phyloP scores from a whole-genome alignment of 2,329 filamentous ascomycete species.

The Mycosphaerella sp. region DNA sequence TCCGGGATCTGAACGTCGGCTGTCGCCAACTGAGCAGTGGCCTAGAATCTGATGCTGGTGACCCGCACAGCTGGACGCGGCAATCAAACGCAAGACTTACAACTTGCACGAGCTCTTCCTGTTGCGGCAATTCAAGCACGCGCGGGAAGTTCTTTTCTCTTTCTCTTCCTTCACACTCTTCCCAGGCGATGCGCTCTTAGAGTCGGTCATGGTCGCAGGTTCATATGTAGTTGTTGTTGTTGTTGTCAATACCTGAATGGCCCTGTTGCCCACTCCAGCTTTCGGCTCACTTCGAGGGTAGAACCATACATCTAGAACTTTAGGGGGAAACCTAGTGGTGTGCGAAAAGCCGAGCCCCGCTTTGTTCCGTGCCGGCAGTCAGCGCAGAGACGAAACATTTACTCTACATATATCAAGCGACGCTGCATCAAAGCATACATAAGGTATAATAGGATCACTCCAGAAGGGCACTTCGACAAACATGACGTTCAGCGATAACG shows the following conservation, averaged over 20 bases:
- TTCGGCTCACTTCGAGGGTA: too few species aligned
- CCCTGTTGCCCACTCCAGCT: neutral
- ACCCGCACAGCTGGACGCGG: neutral
- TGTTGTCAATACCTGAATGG: neutral
- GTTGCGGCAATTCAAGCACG: constrained; percentile 45
- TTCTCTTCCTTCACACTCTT: constrained; percentile 16
- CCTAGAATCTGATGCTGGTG: neutral
- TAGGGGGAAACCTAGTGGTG: too few species aligned
- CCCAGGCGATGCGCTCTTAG: constrained; percentile 4
- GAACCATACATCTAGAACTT: too few species aligned
- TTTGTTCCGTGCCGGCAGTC: too few species aligned
- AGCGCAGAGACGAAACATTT: neutral
- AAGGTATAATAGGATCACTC: too few species aligned
- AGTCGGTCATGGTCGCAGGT: neutral
- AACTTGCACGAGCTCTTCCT: constrained; percentile 49
- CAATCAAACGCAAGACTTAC: constrained; percentile 38
- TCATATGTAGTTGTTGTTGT: constrained; percentile 3
- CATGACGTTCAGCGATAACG: constrained; percentile 27
- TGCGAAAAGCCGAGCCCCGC: too few species aligned
- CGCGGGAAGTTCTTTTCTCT: constrained; percentile 30
- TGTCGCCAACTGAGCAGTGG: neutral
- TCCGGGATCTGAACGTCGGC: neutral
- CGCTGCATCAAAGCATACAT: neutral
- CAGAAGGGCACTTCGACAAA: neutral
- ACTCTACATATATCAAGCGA: neutral